Base-by-base conservation (phyloP, 768 basidiomycete species). In the Lactarius quietus region DNA sequence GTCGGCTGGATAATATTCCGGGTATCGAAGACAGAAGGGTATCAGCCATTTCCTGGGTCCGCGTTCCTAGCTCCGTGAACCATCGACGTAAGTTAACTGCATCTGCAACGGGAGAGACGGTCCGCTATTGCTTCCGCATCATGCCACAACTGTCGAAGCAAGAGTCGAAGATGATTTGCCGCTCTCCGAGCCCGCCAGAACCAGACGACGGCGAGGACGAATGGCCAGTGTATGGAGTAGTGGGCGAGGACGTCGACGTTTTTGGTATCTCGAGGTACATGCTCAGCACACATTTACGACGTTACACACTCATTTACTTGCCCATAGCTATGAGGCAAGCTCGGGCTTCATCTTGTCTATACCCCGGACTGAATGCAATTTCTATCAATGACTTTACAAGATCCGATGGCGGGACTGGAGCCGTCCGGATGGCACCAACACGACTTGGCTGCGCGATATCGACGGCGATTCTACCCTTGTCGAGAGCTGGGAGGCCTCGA, bases 161-260 rank as follows among this genome's bases (percentile, higher is more conserved):
- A n/a, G n/a, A 43, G 6, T 23, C 38, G 20, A 41, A 65, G 10
- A 54, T 59, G 57, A 58, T 66, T 23, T 18, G 31, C 4, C 65
- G 65, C 31, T 66, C 65, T 62, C 65, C 65, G 9, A 66, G 61
- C 35, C 65, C 65, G 3, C 61, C 57, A 15, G 65, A 66, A 45
- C 18, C 51, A 12, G 58, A 67, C 17, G 65, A 69, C 6, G 61
- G 59, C n/a, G 67, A 57, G 1, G 63, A 52, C 14, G 69, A 69
- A 54, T 69, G 67, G 67, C 69, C 69, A 14, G 69, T 69, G 6
- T 63, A 68, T 23, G 67, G 69, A 0, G 67, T 69, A 28, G 69
- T 69, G 3, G 69, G 69, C 4, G 69, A 69, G 31, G 67, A 69
- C 23, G 43, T 69, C 18, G 69, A 69, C 52, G 66, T 67, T 4